Evolutionary conservation across 2,329 filamentous ascomycete genomes (phyloP).

Genomic region (Penicillium sp.): DNA sequence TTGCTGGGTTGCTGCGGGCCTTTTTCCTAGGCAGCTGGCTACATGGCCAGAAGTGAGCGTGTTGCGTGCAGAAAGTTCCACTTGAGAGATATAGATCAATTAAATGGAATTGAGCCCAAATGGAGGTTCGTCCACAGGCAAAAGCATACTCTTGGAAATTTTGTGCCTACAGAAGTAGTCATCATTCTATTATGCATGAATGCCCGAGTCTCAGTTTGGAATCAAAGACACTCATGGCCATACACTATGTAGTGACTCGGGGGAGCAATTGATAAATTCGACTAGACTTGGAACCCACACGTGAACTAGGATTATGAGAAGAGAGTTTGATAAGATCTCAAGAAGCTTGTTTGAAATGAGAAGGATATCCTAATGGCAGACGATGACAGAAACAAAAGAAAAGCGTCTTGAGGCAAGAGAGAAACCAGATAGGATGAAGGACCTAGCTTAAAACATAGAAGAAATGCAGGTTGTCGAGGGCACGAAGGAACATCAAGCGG

Average conservation of each 20-base stretch:
- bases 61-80: too few species aligned
- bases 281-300: background rate
- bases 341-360: slow-evolving; percentile 21
- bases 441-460: background rate
- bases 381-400: slow-evolving; percentile 19
- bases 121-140: background rate
- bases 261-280: background rate
- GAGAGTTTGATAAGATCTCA: slow-evolving; percentile 10
- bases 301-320: background rate
- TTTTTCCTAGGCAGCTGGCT: background rate
- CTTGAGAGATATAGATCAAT: too few species aligned
- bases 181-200: too few species aligned
- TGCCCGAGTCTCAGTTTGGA: too few species aligned
- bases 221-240: too few species aligned
- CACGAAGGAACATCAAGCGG: background rate
- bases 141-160: background rate
- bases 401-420: background rate
- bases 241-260: background rate
- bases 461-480: background rate
- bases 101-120: too few species aligned
- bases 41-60: too few species aligned
- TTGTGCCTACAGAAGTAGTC: too few species aligned
- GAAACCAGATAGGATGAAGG: slow-evolving; percentile 5
- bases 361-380: slow-evolving; percentile 29
- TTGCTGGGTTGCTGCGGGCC: too few species aligned